Base-by-base conservation (phyloP, 768 basidiomycete genomes). In the Naganishia randhawae region DNA sequence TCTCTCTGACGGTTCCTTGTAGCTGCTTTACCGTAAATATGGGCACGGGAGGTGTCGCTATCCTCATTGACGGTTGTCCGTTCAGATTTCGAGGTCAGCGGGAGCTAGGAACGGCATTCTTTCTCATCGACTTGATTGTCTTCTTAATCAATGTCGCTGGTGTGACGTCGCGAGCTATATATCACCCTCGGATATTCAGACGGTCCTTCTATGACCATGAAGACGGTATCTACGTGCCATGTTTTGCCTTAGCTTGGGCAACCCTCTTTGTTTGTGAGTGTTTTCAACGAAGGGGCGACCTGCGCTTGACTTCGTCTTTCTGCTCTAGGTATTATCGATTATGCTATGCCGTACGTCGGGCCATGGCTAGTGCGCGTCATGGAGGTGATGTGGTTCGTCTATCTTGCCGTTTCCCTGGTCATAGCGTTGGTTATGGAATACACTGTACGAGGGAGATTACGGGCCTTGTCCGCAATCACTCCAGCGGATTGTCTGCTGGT, bases 41-140 rank as follows among this genome's bases (percentile, higher is more conserved):
- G 66, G 66, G 66, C 0, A 67, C 55, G 0, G 66, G 66, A 29
- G 66, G 66, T 22, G 55, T 67, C 3, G 41, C 53, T 3, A 67
- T 67, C 35, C 66, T 67, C 25, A 25, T 67, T 29, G 42, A 37
- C 39, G 66, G 66, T 19, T 67, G 55, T 55, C 54, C 54, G 17
- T 67, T 50, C 55, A 32, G 1, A 7, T 67, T 67, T n/a, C 35
- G 29, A 2, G 53, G 41, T 25, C 66, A 67, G 35, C 66, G 50
- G 25, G 66, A 32, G 29, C 55, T 67, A 1, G 66, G 66, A 7
- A 67, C 66, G 4, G n/a, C 35, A 39, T 67, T 67, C 66, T 67
- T 61, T 55, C 19, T 67, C 31, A 57, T 67, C 54, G 57, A 67
- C 55, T 55, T 67, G 13, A 31, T 67, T 31, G 27, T 67, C 32